phyloP scores from a whole-genome alignment of 2,329 filamentous ascomycete genomes.

The Ophiognomonia clavigignenti-juglandacearum region DNA sequence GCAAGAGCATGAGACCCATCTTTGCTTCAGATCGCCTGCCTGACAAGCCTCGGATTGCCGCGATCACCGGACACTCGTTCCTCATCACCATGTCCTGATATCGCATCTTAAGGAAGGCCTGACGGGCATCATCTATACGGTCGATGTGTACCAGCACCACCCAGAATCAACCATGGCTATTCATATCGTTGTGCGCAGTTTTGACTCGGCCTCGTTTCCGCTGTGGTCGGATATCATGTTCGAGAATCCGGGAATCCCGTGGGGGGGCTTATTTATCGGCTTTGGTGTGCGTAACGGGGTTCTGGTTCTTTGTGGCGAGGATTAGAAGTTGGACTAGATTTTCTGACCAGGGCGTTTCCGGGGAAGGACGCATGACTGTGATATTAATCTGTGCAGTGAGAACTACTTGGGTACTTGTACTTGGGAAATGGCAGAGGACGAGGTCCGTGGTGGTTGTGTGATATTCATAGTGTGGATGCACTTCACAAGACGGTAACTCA shows the following conservation, averaged over 20 bases:
- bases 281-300: conserved; percentile 11
- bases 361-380: too few relatives aligned
- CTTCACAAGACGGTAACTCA: not conserved
- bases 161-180: conserved; percentile 20
- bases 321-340: conserved; percentile 8
- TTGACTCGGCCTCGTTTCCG: conserved; percentile 19
- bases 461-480: not conserved
- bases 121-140: conserved; percentile 19
- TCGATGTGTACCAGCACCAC: conserved; percentile 19
- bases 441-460: too few relatives aligned
- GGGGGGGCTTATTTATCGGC: conserved; percentile 20
- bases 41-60: too few relatives aligned
- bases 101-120: too few relatives aligned
- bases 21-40: too few relatives aligned
- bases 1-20: too few relatives aligned
- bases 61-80: too few relatives aligned
- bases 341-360: conserved; percentile 1
- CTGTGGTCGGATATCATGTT: conserved; percentile 20
- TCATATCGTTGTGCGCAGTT: conserved; percentile 18
- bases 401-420: too few relatives aligned
- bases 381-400: too few relatives aligned
- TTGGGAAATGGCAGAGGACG: too few relatives aligned
- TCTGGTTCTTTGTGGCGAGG: conserved; percentile 1
- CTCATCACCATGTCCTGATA: too few relatives aligned
- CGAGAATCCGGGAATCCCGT: conserved; percentile 16